Base-by-base conservation (phyloP, 2,329 filamentous ascomycete genomes). In the Pyrenophora graminea region DNA sequence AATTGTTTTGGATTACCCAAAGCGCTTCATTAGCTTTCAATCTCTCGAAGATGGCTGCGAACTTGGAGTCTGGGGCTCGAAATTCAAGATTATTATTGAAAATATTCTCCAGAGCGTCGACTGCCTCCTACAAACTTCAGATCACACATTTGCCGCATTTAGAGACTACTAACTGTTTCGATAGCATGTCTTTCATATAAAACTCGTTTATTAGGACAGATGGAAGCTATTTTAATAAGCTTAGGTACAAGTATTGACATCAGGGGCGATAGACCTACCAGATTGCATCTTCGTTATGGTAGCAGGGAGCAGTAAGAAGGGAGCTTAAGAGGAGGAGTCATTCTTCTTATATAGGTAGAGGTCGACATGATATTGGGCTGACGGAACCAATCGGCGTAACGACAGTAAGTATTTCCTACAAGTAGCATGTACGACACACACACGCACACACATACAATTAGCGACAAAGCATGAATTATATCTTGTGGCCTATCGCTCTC, bases 11-110 rank as follows among this genome's bases (percentile, higher is more conserved):
- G 37, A 48, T 40, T 36, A 48, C 37, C 45, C 5, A 48, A 21
- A 48, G 18, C 18, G 30, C 38, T 48, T 41, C 9, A 41, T 48
- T 41, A 2, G 45, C 37, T 27, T 41, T 48, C 9, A 48, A 41
- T 21, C 5, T 4, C 37, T 48, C 10, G 7, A 27, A 48, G 32
- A 48, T 48, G 2, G 30, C 19, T 36, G 6, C 38, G 21, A 48
- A 48, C 38, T 48, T 48, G 4, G 38, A 41, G 23, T 48, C 27
- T 41, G 9, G 37, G 27, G 42, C 42, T 43, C 10, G 10, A 43
- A 36, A 51, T 33, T 51, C 15, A 38, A 51, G 42, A 47, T 51
- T 46, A 39, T 42, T 51, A 34, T 51, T 47, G 4, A 51, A 51
- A 23, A 51, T 51, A 46, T 42, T 46, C 30, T 51, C 9, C 34